Evolutionary conservation across 176 grass and related monocot genomes (phyloP), one percentile per base, ranked within the genome.

Genomic region (barley (Hordeum vulgare)): DNA sequence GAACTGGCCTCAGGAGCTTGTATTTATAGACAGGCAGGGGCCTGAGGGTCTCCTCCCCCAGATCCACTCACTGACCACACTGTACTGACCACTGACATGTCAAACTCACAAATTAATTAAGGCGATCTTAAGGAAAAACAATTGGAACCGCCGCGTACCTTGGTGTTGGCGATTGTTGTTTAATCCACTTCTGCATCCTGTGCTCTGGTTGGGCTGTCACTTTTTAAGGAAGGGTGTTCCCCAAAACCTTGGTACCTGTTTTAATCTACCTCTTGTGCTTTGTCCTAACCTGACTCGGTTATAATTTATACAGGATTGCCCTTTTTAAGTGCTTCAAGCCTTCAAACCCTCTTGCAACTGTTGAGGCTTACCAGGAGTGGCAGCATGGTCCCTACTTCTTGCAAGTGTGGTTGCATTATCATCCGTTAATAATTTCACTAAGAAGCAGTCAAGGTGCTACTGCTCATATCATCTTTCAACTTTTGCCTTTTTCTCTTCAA

Each of bases 211-310:
- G 86, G 75, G 82, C 74, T 90, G 45, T 81, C 93, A 91, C 75
- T 80, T 74, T 53, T 89, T 90, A 93, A 89, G 90, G 93, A 96
- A 85, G 83, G 80, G 71, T 96, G 90, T 88, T 66, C 71, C 93
- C 78, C 12, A 83, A 89, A 88, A 86, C 2, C 61, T 95, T 60
- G 78, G 88, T 75, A 28, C 21, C 61, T 75, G 59, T 68, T 83
- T 73, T 72, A 66, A 12, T 81, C 71, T 66, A 77, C 29, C 24
- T 31, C 20, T 31, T 42, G 25, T 26, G 63, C 7, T 39, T 39
- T 78, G 79, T 93, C 61, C 20, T 79, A 21, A 21, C 45, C 15
- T 83, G 75, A 21, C 0, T 70, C 41, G 20, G 44, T 57, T 58
- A 76, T 71, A 84, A 40, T 72, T 72, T 72, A 72, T 78, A 54